Conservation (phyloP, 2,329 filamentous ascomycete species). For the Penicillium sp. region DNA sequence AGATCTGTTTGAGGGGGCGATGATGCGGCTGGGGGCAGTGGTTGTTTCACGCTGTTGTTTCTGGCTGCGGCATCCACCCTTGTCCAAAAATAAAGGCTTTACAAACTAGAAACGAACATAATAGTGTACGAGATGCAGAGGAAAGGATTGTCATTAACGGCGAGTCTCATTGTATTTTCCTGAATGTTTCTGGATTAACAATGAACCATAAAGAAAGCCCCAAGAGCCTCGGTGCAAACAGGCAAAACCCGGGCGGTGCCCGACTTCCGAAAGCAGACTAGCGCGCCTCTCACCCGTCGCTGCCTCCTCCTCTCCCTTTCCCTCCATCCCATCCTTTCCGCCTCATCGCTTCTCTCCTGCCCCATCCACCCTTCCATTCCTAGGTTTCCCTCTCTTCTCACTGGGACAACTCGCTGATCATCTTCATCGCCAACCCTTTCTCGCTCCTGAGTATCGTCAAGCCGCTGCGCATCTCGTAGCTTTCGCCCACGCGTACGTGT, state of each 20-base stretch:
- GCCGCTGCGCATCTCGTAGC: background rate
- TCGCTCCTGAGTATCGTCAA: constrained; percentile 16
- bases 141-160: background rate
- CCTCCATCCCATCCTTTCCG: constrained; percentile 8
- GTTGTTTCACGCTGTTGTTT: background rate
- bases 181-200: background rate
- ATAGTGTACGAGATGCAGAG: no score
- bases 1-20: background rate
- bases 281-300: constrained; percentile 1
- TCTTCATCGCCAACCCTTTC: constrained; percentile 7
- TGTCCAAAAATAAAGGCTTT: background rate
- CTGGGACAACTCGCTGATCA: background rate
- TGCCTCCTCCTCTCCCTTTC: constrained; percentile 13
- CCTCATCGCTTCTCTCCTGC: constrained; percentile 7
- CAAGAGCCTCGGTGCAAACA: constrained; percentile 20
- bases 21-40: background rate
- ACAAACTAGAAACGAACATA: no score
- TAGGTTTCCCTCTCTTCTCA: constrained; percentile 9
- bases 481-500: constrained; percentile 12
- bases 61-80: background rate
- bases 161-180: background rate
- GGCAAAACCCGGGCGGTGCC: constrained; percentile 13
- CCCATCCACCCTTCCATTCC: constrained; percentile 11
- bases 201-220: background rate
- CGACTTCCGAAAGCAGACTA: constrained; percentile 19